phyloP scores from a whole-genome alignment of 2,329 filamentous ascomycete genomes.

The Annulohypoxylon truncatum region DNA sequence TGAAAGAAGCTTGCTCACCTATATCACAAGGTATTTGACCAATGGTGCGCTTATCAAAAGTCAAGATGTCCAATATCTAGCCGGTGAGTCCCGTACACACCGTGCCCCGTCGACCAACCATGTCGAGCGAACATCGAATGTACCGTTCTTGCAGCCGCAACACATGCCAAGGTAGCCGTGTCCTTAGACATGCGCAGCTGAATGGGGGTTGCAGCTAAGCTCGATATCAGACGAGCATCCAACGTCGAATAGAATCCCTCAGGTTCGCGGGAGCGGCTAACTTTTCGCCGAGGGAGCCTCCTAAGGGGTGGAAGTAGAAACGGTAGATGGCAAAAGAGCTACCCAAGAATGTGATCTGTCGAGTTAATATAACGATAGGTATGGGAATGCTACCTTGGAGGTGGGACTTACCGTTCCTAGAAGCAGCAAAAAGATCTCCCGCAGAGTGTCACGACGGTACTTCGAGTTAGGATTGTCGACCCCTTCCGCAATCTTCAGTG shows the following conservation, averaged over 20 bases:
- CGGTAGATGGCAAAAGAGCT: constrained; percentile 2
- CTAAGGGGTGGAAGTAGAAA: neutral
- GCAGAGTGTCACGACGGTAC: neutral
- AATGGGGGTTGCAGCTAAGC: neutral
- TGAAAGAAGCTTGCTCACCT: neutral
- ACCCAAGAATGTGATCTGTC: neutral
- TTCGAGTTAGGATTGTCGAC: neutral
- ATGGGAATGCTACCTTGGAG: neutral
- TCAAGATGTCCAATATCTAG: neutral
- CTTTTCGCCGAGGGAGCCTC: neutral
- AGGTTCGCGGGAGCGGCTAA: neutral
- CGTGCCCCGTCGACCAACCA: neutral
- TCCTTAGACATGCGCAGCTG: neutral
- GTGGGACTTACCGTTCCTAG: constrained; percentile 2
- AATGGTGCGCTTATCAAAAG: neutral
- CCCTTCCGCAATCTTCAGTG: constrained; percentile 3
- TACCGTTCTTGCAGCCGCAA: neutral
- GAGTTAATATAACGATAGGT: constrained; percentile 7
- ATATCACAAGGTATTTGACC: neutral
- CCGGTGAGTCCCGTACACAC: neutral
- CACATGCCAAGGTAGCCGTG: neutral
- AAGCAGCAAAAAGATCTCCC: neutral
- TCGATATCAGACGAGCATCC: neutral
- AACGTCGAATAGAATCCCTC: neutral
- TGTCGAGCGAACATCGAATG: neutral